Conservation (phyloP, 179 eudicot genomes). For the Amaranthus tricolor region DNA sequence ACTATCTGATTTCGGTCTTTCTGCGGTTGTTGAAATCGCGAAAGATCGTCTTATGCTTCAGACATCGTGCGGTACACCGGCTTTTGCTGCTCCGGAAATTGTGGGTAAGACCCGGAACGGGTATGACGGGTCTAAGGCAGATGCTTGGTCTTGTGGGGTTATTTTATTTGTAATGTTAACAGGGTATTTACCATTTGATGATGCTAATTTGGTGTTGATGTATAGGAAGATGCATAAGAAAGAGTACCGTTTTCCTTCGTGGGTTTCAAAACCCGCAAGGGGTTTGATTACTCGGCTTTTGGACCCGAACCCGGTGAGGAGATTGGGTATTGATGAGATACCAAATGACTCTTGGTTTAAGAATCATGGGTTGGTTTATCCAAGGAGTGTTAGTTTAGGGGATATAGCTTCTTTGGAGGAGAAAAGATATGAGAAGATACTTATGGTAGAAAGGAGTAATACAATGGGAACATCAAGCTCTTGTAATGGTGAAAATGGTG, state of each 20-base stretch:
- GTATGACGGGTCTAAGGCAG: slow-evolving; percentile 49
- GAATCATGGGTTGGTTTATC: slow-evolving; percentile 20
- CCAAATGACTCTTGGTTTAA: slow-evolving; percentile 34
- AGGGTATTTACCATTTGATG: slow-evolving; percentile 51
- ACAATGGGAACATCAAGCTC: background rate
- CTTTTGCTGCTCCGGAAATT: slow-evolving; percentile 49
- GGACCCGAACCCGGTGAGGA: slow-evolving; percentile 36
- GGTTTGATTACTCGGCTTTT: slow-evolving; percentile 29
- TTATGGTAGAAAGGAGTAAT: background rate
- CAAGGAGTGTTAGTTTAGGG: slow-evolving; percentile 35
- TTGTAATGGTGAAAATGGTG: no score
- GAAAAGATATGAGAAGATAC: slow-evolving; percentile 24
- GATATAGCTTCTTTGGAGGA: slow-evolving; percentile 35
- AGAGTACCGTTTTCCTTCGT: slow-evolving; percentile 34
- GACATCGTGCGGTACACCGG: slow-evolving; percentile 50
- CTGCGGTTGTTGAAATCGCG: slow-evolving; percentile 31
- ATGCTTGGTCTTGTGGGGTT: slow-evolving; percentile 61
- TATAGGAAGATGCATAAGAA: slow-evolving; percentile 39
- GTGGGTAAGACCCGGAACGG: slow-evolving; percentile 33
- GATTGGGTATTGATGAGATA: slow-evolving; percentile 33
- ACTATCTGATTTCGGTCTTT: slow-evolving; percentile 42
- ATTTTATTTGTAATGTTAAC: slow-evolving; percentile 46
- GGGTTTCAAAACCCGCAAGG: slow-evolving; percentile 31
- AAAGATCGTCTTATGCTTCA: slow-evolving; percentile 16
- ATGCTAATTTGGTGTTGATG: slow-evolving; percentile 40